Percentiles rank a stretch among this genome's conserved stretches.
Conservation (phyloP, 2,329 filamentous ascomycete genomes). For the Fusarium cicatricum region DNA sequence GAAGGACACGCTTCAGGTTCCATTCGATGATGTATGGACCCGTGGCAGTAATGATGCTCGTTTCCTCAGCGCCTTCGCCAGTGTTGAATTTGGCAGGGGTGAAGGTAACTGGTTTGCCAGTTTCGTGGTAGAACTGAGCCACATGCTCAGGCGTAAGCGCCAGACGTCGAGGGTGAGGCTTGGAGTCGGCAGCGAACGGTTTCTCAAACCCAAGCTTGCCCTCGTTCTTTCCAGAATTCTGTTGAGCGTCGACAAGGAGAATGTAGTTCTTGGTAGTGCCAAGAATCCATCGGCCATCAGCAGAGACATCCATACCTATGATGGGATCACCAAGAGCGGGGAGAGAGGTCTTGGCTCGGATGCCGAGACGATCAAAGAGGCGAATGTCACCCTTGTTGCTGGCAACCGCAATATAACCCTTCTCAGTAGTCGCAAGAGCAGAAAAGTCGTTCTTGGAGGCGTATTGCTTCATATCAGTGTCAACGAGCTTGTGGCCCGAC, state of each 20-base stretch:
- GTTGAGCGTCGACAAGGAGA: constrained; percentile 88
- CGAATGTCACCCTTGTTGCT: constrained; percentile 98
- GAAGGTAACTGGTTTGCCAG: constrained; percentile 84
- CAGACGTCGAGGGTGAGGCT: constrained; percentile 91
- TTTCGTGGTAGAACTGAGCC: constrained; percentile 97
- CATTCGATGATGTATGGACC: constrained; percentile 97
- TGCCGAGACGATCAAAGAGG: constrained; percentile 93
- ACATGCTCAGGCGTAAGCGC: constrained; percentile 91
- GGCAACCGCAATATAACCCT: constrained; percentile 95
- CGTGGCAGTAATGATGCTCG: constrained; percentile 94
- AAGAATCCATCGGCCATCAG: constrained; percentile 94
- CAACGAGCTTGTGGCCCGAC: constrained; percentile 89
- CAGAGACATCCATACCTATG: constrained; percentile 92
- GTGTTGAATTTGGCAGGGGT: constrained; percentile 95
- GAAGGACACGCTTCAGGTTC: constrained; percentile 89
- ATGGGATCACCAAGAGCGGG: constrained; percentile 95
- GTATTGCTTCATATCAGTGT: constrained; percentile 94
- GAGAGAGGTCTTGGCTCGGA: constrained; percentile 97
- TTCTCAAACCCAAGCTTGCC: constrained; percentile 98
- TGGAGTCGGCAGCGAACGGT: constrained; percentile 88
- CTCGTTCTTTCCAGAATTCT: constrained; percentile 94
- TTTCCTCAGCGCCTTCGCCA: constrained; percentile 81
- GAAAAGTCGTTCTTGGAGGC: constrained; percentile 98
- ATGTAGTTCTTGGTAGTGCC: constrained; percentile 95
- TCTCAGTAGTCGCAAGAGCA: constrained; percentile 90